A percentile compares a stretch with the other conserved stretches of the same genome.
Conservation (phyloP, 805 yeast genomes). For the Metschnikowia chrysomelidarum region DNA sequence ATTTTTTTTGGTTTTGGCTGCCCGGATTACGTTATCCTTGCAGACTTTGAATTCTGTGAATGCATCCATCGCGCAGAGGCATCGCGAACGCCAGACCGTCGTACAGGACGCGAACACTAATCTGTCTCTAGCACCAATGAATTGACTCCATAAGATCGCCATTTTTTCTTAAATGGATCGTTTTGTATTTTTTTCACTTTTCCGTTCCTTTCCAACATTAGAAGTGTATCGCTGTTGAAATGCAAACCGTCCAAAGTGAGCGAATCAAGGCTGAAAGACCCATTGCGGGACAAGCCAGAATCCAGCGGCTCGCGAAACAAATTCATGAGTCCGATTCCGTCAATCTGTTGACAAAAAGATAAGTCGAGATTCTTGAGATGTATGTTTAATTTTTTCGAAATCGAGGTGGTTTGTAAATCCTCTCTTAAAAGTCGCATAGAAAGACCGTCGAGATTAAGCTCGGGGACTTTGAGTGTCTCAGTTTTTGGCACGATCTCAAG, state of each 20-base stretch:
- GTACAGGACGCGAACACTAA: no score
- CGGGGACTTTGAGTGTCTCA: conserved; percentile 27
- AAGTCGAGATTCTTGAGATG: conserved; percentile 30
- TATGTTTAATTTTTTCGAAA: conserved; percentile 16
- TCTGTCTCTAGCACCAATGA: conserved; percentile 19
- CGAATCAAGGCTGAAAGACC: conserved; percentile 17
- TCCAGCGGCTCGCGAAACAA: conserved; percentile 20
- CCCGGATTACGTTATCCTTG: no score
- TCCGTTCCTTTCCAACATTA: conserved; percentile 17
- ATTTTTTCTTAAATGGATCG: conserved; percentile 27
- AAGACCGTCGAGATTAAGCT: conserved; percentile 36
- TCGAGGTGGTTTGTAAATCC: conserved; percentile 21
- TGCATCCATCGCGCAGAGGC: conserved; percentile 8
- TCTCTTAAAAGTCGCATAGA: conserved; percentile 29
- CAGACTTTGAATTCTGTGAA: not conserved
- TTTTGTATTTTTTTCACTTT: conserved; percentile 21
- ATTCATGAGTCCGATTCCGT: conserved; percentile 39
- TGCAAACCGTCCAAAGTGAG: conserved; percentile 35
- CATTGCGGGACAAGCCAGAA: conserved; percentile 3
- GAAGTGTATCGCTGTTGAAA: conserved; percentile 29
- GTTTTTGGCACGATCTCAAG: conserved; percentile 21
- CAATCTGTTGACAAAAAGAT: conserved; percentile 34
- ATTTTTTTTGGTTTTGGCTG: not conserved
- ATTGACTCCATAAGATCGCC: conserved; percentile 39
- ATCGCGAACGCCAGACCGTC: conserved; percentile 13